Percentiles rank a stretch among this genome's conserved stretches.
Conservation (phyloP, 768 basidiomycete genomes). For the Leccinum uliginosum region DNA sequence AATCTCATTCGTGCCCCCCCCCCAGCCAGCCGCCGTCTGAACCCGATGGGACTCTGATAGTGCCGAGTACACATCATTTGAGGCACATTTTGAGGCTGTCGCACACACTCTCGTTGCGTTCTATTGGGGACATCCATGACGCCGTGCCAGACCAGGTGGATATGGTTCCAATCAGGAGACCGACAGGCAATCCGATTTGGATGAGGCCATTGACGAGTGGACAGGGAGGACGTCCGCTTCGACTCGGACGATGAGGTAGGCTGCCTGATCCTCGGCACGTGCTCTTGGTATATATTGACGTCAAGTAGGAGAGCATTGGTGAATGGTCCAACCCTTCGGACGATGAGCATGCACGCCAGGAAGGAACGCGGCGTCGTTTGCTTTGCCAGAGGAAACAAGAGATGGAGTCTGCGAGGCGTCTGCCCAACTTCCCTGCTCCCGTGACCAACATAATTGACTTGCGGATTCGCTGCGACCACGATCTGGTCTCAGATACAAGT, state of each 20-base stretch:
- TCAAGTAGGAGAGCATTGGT: constrained; percentile 62
- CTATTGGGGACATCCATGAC: constrained; percentile 52
- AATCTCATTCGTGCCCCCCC: constrained; percentile 15
- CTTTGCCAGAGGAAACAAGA: constrained; percentile 45
- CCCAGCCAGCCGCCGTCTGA: constrained; percentile 29
- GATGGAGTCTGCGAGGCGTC: constrained; percentile 59
- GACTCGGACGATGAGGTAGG: constrained; percentile 69
- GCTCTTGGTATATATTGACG: constrained; percentile 7
- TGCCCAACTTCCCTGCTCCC: constrained; percentile 79
- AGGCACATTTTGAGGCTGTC: constrained; percentile 66
- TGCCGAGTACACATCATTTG: constrained; percentile 55
- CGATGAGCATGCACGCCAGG: constrained; percentile 74
- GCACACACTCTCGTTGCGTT: constrained; percentile 63
- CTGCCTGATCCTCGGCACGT: neutral
- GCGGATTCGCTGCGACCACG: constrained; percentile 47
- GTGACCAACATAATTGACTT: constrained; percentile 49
- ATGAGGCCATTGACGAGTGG: constrained; percentile 63
- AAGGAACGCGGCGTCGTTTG: constrained; percentile 58
- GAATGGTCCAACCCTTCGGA: constrained; percentile 92
- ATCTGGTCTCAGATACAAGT: constrained; percentile 82
- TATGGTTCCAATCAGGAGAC: constrained; percentile 29
- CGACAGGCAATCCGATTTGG: constrained; percentile 33
- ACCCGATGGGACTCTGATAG: constrained; percentile 43
- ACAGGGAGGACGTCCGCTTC: constrained; percentile 69
- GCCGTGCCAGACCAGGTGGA: constrained; percentile 27